Base-by-base conservation (phyloP, 148 eudicot species). In the Euryodendron excelsum region DNA sequence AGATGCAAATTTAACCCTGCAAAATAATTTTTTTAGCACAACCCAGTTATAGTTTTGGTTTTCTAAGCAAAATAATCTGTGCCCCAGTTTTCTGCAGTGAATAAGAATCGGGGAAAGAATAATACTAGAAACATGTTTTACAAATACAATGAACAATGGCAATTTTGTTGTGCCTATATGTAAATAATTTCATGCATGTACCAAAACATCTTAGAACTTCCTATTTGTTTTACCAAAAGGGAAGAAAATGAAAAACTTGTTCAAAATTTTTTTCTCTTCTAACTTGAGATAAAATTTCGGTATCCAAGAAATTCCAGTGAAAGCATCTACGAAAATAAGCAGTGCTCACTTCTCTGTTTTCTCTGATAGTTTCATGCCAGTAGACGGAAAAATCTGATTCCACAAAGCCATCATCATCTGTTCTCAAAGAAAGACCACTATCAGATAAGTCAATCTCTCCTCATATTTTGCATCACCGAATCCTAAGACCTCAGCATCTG, bases 331-430 rank as follows among this genome's bases (percentile, higher is more conserved):
- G 33, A 52, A 58, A 5, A 13, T 25, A 18, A 52, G 60, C 30
- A 80, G 30, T 21, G 84, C 88, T 77, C 85, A 93, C 98, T 82
- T 90, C 39, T 84, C 84, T 25, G n/a, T 64, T 74, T 33, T 69
- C 56, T 71, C 82, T 50, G 88, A 64, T 69, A 80, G 39, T 80
- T 78, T 88, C 58, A 87, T 41, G 66, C 79, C 74, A 31, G 81
- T 81, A 18, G 69, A 77, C 25, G 84, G 9, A 79, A 50, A 73
- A 23, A 69, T 17, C 82, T 36, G 77, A 72, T 73, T 88, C 91
- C 13, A 25, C 34, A 37, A 77, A 87, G 69, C 86, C 87, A 74
- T 92, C 93, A 82, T 67, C 71, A 76, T 86, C 95, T 74, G 93
- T 85, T 75, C 83, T 86, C 79, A 79, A 53, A 77, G 87, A 87